Evolutionary conservation across 1,284 basidiomycete genomes (phyloP), one percentile per base, ranked within the genome.

Genomic region (Heimioporus retisporus): DNA sequence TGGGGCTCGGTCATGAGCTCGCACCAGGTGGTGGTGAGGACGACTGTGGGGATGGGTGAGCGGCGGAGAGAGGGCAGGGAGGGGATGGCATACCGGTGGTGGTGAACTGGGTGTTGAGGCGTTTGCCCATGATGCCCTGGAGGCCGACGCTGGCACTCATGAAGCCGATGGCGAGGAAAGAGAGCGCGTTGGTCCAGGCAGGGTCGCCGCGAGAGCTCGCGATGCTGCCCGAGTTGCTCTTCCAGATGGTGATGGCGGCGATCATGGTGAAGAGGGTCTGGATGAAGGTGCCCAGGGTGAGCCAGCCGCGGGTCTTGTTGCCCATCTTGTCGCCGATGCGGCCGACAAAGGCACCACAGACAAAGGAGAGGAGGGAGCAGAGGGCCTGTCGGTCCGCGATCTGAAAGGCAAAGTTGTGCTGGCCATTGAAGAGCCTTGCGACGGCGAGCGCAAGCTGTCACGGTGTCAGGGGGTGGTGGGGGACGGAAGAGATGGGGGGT

Each of bases 41-140:
- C 88, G 64, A 90, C 89, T 88, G 68, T 25, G 51, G 28, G 51
- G 6, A 4, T 31, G 19, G 18, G 57, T 54, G 40, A 57, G 53
- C 43, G 40, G 18, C 3, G 76, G 14, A 53, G 55, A 14, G n/a
- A 28, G 28, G 2, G 18, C 7, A 48, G 21, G 5, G 31, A 43
- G 65, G 15, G n/a, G 79, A 28, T 6, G 15, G 83, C 90, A 72
- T 65, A 92, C 91, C 88, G 23, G 91, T 92, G 21, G 93, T 95
- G 55, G 89, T 88, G 79, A 95, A 94, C 69, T 93, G 90, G 16
- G 90, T 91, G 70, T 91, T 94, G 78, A 66, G 69, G 40, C 91
- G 83, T 81, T 96, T 96, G 64, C 90, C 93, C 79, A 95, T 85
- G 74, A 96, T 93, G n/a, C 93, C 94, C 79, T 95, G 91, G 53